A percentile compares a stretch with the other conserved stretches of the same genome.
Evolutionary conservation across 768 basidiomycete species (phyloP).

Genomic region (Pleurotus citrinopileatus): DNA sequence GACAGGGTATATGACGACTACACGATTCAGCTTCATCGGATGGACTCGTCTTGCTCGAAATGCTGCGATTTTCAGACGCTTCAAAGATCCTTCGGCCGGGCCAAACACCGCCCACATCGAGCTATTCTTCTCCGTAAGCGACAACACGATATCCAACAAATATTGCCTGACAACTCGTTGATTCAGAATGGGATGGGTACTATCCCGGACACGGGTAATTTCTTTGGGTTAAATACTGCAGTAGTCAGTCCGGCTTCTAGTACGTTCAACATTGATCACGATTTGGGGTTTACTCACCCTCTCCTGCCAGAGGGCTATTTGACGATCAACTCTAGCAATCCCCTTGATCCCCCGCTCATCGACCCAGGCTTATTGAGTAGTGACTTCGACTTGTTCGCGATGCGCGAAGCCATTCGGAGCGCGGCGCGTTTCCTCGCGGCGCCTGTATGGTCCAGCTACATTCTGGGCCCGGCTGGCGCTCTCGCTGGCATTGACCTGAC

Average conservation of each 20-base stretch:
- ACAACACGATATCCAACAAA: neutral
- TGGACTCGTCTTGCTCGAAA: constrained; percentile 24
- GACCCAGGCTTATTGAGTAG: constrained; percentile 20
- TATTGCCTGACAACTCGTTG: neutral
- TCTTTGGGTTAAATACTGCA: neutral
- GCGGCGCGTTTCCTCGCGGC: constrained; percentile 23
- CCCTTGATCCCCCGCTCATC: constrained; percentile 24
- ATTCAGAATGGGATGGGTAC: neutral
- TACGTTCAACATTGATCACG: neutral
- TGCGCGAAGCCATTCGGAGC: constrained; percentile 25
- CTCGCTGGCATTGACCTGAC: constrained; percentile 20
- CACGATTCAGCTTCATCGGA: constrained; percentile 11
- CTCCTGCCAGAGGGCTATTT: constrained; percentile 21
- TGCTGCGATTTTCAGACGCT: constrained; percentile 24
- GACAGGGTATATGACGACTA: constrained; percentile 17
- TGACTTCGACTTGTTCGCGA: constrained; percentile 22
- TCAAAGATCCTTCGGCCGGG: constrained; percentile 33
- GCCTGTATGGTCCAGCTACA: constrained; percentile 24
- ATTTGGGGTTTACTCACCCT: neutral
- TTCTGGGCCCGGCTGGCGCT: constrained; percentile 18
- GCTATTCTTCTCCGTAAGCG: constrained; percentile 19
- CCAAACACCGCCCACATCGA: constrained; percentile 34
- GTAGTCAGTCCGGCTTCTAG: constrained; percentile 1
- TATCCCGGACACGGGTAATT: neutral
- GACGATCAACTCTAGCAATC: constrained; percentile 24